Base-by-base conservation (phyloP, 2,329 filamentous ascomycete species). In the Exophiala bonariae region DNA sequence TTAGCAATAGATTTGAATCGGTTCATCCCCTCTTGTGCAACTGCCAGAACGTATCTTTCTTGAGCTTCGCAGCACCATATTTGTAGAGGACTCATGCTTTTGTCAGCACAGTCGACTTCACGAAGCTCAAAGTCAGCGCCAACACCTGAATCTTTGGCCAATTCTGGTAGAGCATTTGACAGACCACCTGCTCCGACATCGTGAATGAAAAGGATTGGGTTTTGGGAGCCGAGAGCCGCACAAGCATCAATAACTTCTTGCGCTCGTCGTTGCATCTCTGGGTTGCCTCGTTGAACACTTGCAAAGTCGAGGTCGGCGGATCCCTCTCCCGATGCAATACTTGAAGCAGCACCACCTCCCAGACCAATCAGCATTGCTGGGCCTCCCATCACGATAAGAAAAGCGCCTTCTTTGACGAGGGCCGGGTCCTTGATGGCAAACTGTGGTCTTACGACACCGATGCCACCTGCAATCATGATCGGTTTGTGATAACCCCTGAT, bases 231-330 rank as follows among this genome's bases (percentile, higher is more conserved):
- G 60, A 97, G 80, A 3, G 89, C 85, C 20, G 87, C 83, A 66
- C 93, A 99, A 3, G 89, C 85, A 68, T 97, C 93, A 69, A 99
- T 99, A 56, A 99, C 93, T 81, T 97, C 95, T 71, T 99, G 93
- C 2, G 92, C 93, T 59, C 93, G 81, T 54, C 93, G 80, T 69
- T 99, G 89, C 68, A 97, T 92, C 71, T 99, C 93, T 1, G 93
- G 91, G 63, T 99, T 99, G 37, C 92, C 93, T 71, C 93, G 80
- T 72, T 99, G 93, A 23, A 99, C 93, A 73, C 90, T 96, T 60
- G 92, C 89, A 69, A 97, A 99, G 66, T 99, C 93, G 2, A 99
- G 78, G 58, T 96, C 91, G 1, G 91, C 89, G 37, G 87, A 93
- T 23, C 86, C 86, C 72, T 96, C 89, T 38, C 87, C 88, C 14